phyloP scores from a whole-genome alignment of 176 grass and related monocot species.

The Metroxylon sagu region DNA sequence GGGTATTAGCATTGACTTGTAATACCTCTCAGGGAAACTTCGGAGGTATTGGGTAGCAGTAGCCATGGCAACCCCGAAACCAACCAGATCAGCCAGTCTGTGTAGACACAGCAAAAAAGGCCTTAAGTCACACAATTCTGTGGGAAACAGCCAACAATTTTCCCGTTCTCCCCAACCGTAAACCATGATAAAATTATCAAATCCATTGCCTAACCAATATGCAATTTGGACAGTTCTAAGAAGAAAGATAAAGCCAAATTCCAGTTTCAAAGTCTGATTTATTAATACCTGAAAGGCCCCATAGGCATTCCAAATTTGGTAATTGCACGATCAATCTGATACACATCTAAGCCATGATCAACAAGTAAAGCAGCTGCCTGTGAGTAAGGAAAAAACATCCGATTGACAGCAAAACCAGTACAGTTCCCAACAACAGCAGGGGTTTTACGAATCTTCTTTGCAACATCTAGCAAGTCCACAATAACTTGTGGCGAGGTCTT shows the following conservation, averaged over 20 bases:
- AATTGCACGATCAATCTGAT: constrained; percentile 68
- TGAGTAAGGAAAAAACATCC: constrained; percentile 97
- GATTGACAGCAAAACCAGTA: constrained; percentile 80
- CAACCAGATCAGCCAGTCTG: constrained; percentile 83
- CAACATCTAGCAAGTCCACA: constrained; percentile 80
- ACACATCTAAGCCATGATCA: constrained; percentile 80
- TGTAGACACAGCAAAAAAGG: constrained; percentile 16
- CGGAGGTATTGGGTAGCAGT: constrained; percentile 75
- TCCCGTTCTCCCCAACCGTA: background rate
- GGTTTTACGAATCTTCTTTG: constrained; percentile 81
- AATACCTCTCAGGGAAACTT: constrained; percentile 71
- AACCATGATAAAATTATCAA: background rate
- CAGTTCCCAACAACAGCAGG: constrained; percentile 82
- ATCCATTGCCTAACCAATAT: background rate
- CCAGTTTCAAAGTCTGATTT: background rate
- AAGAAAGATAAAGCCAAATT: background rate
- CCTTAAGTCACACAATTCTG: background rate
- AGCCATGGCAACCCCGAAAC: constrained; percentile 70
- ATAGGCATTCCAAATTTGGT: constrained; percentile 98
- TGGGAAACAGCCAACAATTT: background rate
- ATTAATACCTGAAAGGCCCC: constrained; percentile 84
- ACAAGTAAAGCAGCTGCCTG: constrained; percentile 70
- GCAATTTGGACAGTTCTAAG: background rate
- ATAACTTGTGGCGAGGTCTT: constrained; percentile 73
- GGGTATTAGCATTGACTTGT: constrained; percentile 79